phyloP scores from a whole-genome alignment of 345 rosid genomes.

The Toxicodendron radicans region DNA sequence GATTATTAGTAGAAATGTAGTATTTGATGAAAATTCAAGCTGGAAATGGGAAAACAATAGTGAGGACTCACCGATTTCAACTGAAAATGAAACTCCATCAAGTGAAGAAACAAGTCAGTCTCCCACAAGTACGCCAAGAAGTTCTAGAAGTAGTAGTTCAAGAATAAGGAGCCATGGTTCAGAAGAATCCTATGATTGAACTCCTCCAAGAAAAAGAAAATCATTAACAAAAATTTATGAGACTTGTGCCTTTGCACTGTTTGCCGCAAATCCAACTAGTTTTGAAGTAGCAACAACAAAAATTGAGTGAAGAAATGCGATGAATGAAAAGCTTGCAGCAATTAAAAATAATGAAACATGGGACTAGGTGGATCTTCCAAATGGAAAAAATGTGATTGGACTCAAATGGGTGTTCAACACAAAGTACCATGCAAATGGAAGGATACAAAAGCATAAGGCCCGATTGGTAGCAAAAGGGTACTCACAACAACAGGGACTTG shows the following conservation, averaged over 20 bases:
- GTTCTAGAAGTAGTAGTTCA: neutral
- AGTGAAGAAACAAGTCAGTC: neutral
- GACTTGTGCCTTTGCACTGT: neutral
- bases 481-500: neutral
- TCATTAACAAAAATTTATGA: neutral
- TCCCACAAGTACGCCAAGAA: neutral
- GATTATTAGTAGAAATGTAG: neutral
- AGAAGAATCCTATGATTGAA: neutral
- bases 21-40: neutral
- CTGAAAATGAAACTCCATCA: neutral
- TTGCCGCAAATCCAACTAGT: neutral
- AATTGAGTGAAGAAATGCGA: neutral
- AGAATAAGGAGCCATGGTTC: no score
- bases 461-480: neutral
- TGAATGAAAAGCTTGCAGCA: neutral
- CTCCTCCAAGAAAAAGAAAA: neutral
- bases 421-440: neutral
- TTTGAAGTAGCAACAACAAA: neutral
- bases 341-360: no score
- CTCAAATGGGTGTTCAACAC: neutral
- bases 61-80: neutral
- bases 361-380: no score
- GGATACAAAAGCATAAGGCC: neutral
- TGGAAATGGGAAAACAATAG: neutral
- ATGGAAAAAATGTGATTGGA: no score